Conservation (phyloP, 257 asterid species). For the Gardenia jasminoides region DNA sequence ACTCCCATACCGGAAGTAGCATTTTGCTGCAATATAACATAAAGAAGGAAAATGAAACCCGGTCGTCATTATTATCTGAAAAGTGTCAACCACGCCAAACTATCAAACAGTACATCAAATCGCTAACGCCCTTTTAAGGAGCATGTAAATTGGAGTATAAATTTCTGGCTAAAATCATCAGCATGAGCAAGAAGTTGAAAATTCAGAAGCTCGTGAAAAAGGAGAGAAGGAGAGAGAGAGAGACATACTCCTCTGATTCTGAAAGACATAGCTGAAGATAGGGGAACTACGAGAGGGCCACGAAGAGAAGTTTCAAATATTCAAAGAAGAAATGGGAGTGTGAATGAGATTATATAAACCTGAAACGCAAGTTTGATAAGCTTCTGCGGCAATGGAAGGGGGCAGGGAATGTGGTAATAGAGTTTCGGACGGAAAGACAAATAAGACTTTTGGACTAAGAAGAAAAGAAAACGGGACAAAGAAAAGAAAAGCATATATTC, state of each 20-base stretch:
- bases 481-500: conserved; percentile 14
- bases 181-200: neutral
- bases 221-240: neutral
- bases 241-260: conserved; percentile 40
- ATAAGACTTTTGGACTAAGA: neutral
- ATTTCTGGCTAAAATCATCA: neutral
- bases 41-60: neutral
- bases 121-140: neutral
- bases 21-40: conserved; percentile 37
- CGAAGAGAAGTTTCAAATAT: neutral
- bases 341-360: neutral
- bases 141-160: neutral
- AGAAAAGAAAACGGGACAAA: conserved; percentile 1
- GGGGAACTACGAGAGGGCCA: neutral
- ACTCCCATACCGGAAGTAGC: conserved; percentile 61
- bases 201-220: neutral
- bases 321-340: neutral
- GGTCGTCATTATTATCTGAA: neutral
- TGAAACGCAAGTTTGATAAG: neutral
- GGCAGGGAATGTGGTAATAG: neutral
- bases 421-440: conserved; percentile 12
- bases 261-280: conserved; percentile 32
- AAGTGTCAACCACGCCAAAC: neutral
- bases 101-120: too few relatives aligned
- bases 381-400: neutral